Percentiles rank a stretch among this genome's conserved stretches.
These are phyloP conservation scores for Vitis riparia DNA, from an alignment of 164 flowering plant species.

Conservation along the genomic window DNA sequence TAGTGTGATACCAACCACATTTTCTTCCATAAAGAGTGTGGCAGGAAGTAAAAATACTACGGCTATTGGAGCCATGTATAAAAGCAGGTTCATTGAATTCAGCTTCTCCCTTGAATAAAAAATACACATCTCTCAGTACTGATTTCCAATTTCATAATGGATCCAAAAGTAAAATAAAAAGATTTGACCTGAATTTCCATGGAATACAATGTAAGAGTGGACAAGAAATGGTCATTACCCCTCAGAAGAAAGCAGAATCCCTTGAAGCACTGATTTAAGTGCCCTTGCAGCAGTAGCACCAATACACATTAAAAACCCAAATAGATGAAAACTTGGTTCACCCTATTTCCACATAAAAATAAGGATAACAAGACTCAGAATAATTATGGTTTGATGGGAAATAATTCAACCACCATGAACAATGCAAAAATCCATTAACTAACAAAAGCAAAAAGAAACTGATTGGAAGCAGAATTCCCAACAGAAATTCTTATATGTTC, in stretches of 20 bases:
- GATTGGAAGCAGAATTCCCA: too few relatives aligned
- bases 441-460: too few relatives aligned
- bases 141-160: not conserved
- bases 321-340: slow-evolving; percentile 74
- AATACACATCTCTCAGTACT: slow-evolving; percentile 4
- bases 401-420: too few relatives aligned
- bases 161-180: not conserved
- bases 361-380: not conserved
- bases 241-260: slow-evolving; percentile 72
- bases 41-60: slow-evolving; percentile 72
- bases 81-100: slow-evolving; percentile 71
- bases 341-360: slow-evolving; percentile 31
- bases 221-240: slow-evolving; percentile 37
- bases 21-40: slow-evolving; percentile 62
- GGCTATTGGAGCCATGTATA: slow-evolving; percentile 77
- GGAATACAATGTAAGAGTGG: not conserved
- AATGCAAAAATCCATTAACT: too few relatives aligned
- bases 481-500: too few relatives aligned
- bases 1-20: slow-evolving; percentile 63
- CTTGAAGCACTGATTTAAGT: slow-evolving; percentile 69
- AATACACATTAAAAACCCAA: slow-evolving; percentile 68
- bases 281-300: slow-evolving; percentile 80
- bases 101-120: slow-evolving; percentile 56
- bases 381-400: not conserved
- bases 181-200: not conserved